Conservation (phyloP, 1,284 basidiomycete genomes). For the Ceratobasidium sp. region DNA sequence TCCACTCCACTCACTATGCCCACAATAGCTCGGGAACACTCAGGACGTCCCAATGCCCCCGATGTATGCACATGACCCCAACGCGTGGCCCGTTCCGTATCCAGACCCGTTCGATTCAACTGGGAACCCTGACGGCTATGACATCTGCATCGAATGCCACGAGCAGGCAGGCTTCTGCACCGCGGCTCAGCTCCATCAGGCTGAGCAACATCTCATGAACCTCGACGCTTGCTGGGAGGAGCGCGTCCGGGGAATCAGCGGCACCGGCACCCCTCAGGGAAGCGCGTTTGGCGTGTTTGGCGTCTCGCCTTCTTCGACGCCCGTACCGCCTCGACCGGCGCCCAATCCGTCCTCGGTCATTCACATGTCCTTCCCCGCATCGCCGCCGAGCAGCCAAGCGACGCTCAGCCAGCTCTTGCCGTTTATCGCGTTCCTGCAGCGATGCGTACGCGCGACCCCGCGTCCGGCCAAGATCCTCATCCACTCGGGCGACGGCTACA, state of each 20-base stretch:
- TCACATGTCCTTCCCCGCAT: conserved; percentile 46
- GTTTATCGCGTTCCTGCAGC: conserved; percentile 69
- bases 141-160: conserved; percentile 88
- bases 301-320: conserved; percentile 35
- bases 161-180: conserved; percentile 77
- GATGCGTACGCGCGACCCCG: conserved; percentile 59
- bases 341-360: conserved; percentile 75
- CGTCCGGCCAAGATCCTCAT: conserved; percentile 76
- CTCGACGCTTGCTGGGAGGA: conserved; percentile 68
- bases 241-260: conserved; percentile 44
- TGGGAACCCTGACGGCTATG: conserved; percentile 76
- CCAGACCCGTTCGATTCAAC: conserved; percentile 64
- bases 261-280: conserved; percentile 40
- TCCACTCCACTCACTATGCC: neutral
- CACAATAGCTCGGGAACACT: conserved; percentile 71
- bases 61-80: conserved; percentile 42
- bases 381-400: conserved; percentile 47
- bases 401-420: conserved; percentile 65
- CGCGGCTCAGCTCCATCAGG: conserved; percentile 67
- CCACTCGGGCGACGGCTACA: conserved; percentile 85
- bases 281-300: conserved; percentile 32
- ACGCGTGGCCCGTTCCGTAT: conserved; percentile 35
- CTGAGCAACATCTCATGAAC: conserved; percentile 73
- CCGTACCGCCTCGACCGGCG: conserved; percentile 65
- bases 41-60: conserved; percentile 72